Conservation (phyloP, 23 red algal species). For the Gracilaria vermiculophylla region DNA sequence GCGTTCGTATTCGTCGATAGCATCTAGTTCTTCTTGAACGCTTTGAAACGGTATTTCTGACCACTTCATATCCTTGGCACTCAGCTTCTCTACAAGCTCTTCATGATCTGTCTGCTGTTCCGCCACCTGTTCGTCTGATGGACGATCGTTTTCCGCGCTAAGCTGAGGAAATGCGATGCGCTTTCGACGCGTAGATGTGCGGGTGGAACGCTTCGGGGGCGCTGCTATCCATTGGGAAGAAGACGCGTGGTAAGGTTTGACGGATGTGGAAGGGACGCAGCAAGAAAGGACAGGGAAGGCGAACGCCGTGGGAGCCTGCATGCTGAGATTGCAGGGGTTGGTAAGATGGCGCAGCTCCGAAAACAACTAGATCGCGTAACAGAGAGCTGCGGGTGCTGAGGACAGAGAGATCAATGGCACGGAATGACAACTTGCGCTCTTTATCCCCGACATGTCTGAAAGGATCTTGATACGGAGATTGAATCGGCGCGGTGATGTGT, state of each 20-base stretch:
- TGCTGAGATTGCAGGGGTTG: neutral
- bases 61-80: slow-evolving; percentile 42
- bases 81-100: neutral
- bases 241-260: neutral
- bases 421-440: too few relatives aligned
- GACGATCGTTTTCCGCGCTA: neutral
- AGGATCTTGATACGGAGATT: too few relatives aligned
- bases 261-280: neutral
- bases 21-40: slow-evolving; percentile 56
- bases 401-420: too few relatives aligned
- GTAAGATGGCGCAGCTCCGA: too few relatives aligned
- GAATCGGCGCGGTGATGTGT: too few relatives aligned
- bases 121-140: neutral
- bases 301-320: neutral
- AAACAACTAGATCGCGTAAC: neutral
- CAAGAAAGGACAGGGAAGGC: neutral
- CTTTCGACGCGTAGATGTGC: neutral
- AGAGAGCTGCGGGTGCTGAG: too few relatives aligned
- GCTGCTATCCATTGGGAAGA: neutral
- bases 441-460: too few relatives aligned
- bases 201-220: neutral
- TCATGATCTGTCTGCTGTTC: neutral
- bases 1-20: slow-evolving; percentile 53
- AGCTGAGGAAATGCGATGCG: neutral
- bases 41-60: slow-evolving; percentile 46